Evolutionary conservation across 2,329 filamentous ascomycete species (phyloP), one percentile per base, ranked within the genome.

Genomic region (Verticillium nonalfalfae): DNA sequence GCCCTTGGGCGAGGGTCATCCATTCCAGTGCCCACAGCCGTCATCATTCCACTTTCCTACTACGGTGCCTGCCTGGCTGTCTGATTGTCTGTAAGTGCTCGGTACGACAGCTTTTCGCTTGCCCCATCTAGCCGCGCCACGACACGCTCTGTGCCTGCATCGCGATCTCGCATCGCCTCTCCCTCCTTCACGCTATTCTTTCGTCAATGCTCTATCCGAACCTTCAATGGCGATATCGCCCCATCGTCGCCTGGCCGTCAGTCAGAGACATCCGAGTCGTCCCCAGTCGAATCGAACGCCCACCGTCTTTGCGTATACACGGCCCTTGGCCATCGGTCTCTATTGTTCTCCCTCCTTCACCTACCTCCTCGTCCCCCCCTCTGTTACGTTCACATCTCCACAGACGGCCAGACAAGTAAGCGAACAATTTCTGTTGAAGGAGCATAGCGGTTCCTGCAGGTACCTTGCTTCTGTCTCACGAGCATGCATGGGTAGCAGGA

Each of bases 361-460:
- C 45, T 26, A 13, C 18, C n/a, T 13, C 18, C n/a, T 13, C 18
- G 45, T 18, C 45, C 39, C 15, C 15, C 15, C 13, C 39, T 31
- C 26, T 31, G 4, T 31, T 31, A 31, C 39, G 13, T 40, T n/a
- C 39, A 14, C 39, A 14, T 40, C 39, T 14, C 39, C 39, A 58
- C 58, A 34, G 35, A 60, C 31, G 34, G 33, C 52, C 39, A 39
- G 40, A 59, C 56, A 38, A 26, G n/a, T 50, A 38, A 26, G n/a
- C 13, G 45, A 52, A 52, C 45, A 10, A 7, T 7, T 10, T 52
- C 18, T 52, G 45, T 52, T 52, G 45, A 52, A 52, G 45, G 45
- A 52, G 18, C 34, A 39, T 62, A 60, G 59, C 57, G 59, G 64
- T 65, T 65, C 64, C 64, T 65, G 64, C 64, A 65, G 62, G 64